Base-by-base conservation (phyloP, 2,329 filamentous ascomycete species). In the Plectosphaerella plurivora region DNA sequence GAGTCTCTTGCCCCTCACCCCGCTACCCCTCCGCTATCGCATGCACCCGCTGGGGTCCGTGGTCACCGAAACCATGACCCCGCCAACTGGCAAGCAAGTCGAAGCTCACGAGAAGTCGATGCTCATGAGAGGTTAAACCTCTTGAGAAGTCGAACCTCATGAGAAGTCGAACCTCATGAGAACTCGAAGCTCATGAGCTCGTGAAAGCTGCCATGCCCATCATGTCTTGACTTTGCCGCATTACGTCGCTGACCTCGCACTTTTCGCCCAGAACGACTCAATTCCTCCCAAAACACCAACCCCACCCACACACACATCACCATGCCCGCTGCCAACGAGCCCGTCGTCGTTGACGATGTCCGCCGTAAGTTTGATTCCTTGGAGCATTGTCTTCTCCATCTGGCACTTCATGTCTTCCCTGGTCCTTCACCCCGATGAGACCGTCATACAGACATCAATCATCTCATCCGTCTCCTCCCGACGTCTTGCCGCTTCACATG, bases 281-380 rank as follows among this genome's bases (percentile, higher is more conserved):
- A 33, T 49, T 45, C 39, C 25, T 3, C 14, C 5, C 36, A 49
- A 39, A 33, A 55, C 53, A 49, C 24, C 46, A 39, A 44, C 2
- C 16, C 12, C n/a, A 41, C 41, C 15, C 22, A 2, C 15, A 44
- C 41, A 44, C 16, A 44, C n/a, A 6, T 41, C 56, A 68, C 50
- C 46, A 75, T 76, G 73, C 67, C 73, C 55, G 70, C 68, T 60
- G 59, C 68, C 56, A 68, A 73, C 48, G 62, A 64, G 52, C 67
- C 71, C 51, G 66, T 73, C 54, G 67, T 67, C 55, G 70, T 74
- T 49, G 76, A 79, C 63, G 75, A 79, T 55, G 71, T 68, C 50
- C 66, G 70, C 68, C 65, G 69, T 72, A 49, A 70, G 69, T 68
- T 15, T 12, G 15, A 42, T 37, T 20, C 33, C n/a, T 39, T n/a